Evolutionary conservation across 1,139 yeast genomes (phyloP), one percentile per base, ranked within the genome.

Genomic region (Blastobotrys aristatus): DNA sequence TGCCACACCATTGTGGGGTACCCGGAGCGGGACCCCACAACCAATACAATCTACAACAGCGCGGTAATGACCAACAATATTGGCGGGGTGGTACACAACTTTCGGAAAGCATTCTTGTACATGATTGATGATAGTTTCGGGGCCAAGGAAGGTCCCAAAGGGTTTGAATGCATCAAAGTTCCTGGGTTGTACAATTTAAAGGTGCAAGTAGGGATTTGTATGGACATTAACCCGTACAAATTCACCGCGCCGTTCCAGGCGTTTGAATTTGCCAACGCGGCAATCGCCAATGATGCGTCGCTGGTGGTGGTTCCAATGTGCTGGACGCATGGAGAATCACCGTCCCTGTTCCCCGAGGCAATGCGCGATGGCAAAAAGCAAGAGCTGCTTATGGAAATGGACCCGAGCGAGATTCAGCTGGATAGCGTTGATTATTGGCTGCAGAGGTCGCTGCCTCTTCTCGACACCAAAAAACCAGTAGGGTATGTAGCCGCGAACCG

Each of bases 221-320:
- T 89, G 97, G 97, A 89, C 64, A 66, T 90, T 53, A 89, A 87
- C 62, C 96, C 97, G 0, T 84, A 86, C 63, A 75, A 84, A 61
- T 90, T 89, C 62, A 72, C 77, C 55, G 89, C 95, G 1, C 89
- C 95, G 1, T 88, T 86, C 65, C 72, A 75, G 37, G 73, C 71
- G 31, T 88, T 76, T 62, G 97, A 90, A 62, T 87, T 86, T 64
- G 76, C 90, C 0, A 62, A 67, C 26, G 70, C 73, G 45, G 81
- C 87, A 50, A 63, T 70, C 30, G 59, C 67, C 1, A 74, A 80
- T 45, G 61, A 68, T 16, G 76, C 79, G 0, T 71, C 75, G 36
- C 65, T 90, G 51, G 72, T 87, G 0, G 63, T 89, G 22, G 79
- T 87, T 54, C 95, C 96, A 1, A 88, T 86, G 79, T 95, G 95